phyloP scores from a whole-genome alignment of 805 yeast species.

The Myxozyma mucilagina region DNA sequence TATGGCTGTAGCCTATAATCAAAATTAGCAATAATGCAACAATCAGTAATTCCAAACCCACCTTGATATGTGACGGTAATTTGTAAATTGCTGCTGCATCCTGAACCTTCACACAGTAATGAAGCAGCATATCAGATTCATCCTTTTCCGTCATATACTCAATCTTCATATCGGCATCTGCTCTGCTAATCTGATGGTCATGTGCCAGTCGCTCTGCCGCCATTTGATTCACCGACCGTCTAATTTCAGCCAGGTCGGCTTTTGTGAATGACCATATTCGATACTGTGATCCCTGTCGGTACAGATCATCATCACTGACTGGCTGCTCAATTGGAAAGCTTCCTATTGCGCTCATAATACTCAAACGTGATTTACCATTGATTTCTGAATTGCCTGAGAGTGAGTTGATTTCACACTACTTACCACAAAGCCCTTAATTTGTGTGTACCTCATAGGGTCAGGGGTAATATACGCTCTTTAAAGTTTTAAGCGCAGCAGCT shows the following conservation, averaged over 20 bases:
- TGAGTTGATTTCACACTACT: not conserved
- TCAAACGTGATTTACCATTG: not conserved
- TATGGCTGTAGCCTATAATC: conserved; percentile 68
- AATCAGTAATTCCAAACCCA: conserved; percentile 2
- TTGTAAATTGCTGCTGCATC: conserved; percentile 71
- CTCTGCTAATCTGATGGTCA: conserved; percentile 31
- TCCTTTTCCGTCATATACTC: conserved; percentile 63
- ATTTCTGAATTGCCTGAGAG: not conserved
- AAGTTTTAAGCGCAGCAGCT: too few species aligned
- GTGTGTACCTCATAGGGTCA: too few species aligned
- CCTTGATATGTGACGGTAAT: conserved; percentile 83
- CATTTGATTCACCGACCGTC: conserved; percentile 53
- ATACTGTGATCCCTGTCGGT: conserved; percentile 83
- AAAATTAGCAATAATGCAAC: not conserved
- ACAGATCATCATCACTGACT: conserved; percentile 70
- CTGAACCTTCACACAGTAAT: conserved; percentile 69
- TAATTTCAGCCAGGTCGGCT: conserved; percentile 53
- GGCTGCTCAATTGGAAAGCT: not conserved
- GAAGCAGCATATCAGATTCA: conserved; percentile 65
- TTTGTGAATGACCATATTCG: conserved; percentile 79
- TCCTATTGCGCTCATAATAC: not conserved
- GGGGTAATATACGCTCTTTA: too few species aligned
- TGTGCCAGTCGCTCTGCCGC: conserved; percentile 49
- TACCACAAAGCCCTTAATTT: too few species aligned
- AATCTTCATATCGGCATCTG: conserved; percentile 39